Base-by-base conservation (phyloP, 2,329 filamentous ascomycete genomes). In the Cordyceps pruinosa region DNA sequence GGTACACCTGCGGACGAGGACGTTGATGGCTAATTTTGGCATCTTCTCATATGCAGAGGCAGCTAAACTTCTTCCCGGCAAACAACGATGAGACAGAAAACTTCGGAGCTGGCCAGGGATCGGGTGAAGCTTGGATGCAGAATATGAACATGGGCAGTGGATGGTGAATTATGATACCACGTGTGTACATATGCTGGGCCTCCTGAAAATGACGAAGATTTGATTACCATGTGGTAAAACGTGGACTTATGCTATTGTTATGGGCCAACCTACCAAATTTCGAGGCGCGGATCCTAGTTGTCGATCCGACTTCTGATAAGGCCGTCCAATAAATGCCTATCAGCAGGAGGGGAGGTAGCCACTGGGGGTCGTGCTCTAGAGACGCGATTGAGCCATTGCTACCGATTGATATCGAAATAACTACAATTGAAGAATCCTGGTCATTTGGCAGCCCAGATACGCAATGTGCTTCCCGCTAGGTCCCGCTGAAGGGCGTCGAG, bases 101-200 rank as follows among this genome's bases (percentile, higher is more conserved):
- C n/a, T n/a, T 21, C 23, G 52, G 28, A 25, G 13, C 21, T 26
- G 41, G 23, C 12, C 25, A 35, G 12, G 34, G 34, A 17, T 8
- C 32, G 19, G 53, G 19, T 12, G 37, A 51, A 21, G 6, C 41
- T 17, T 57, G 47, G 55, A 13, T 23, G 25, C 39, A 35, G 2
- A 51, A 37, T 7, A 50, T 57, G 55, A 39, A 51, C 10, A 23
- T 51, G 55, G 55, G 55, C n/a, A 25, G 19, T 19, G 46, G 55
- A 44, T 51, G 55, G 46, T 57, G 39, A 57, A 25, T 12, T 5
- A 46, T 41, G 8, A 52, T 17, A 28, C 17, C 5, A 51, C 25
- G 32, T 8, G 32, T 21, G 9, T 10, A 7, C 41, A 17, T 26
- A 13, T 17, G 13, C 19, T 3, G 9, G 44, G 21, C 46, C 8